Conservation (phyloP, 441 rosid species). For the Pelargonium fulgidum region DNA sequence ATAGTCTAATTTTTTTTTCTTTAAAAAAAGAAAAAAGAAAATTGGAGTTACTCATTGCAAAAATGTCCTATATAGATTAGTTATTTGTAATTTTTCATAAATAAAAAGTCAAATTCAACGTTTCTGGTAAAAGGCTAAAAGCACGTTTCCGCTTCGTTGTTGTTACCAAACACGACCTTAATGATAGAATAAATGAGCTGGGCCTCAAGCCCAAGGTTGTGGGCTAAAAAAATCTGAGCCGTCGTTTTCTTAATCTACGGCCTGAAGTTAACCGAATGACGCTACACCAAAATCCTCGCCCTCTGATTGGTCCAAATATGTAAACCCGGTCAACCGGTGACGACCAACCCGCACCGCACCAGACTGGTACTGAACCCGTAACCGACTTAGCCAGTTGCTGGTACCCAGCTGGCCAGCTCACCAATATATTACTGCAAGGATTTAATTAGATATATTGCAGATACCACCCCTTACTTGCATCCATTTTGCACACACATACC, state of each 20-base stretch:
- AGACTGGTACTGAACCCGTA: neutral
- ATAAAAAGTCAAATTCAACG: too few species aligned
- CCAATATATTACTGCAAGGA: neutral
- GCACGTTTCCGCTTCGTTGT: too few species aligned
- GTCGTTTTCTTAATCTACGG: neutral
- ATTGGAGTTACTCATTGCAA: too few species aligned
- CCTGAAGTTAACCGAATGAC: neutral
- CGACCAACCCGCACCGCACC: neutral
- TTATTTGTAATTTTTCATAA: too few species aligned
- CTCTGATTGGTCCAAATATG: neutral
- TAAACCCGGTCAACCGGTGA: neutral
- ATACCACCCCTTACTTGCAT: too few species aligned
- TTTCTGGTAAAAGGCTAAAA: too few species aligned
- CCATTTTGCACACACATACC: neutral
- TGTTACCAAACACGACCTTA: too few species aligned
- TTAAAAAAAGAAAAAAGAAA: too few species aligned
- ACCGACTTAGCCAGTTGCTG: neutral
- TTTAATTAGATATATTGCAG: too few species aligned
- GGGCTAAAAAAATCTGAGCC: neutral
- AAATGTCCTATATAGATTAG: too few species aligned
- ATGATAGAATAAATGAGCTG: neutral
- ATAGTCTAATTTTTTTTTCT: too few species aligned
- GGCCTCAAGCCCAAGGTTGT: neutral
- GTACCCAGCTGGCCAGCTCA: neutral
- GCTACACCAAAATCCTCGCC: neutral